Evolutionary conservation across 306 rosid genomes (phyloP), one percentile per base, ranked within the genome.

Genomic region (Sphenostylis stenocarpa): DNA sequence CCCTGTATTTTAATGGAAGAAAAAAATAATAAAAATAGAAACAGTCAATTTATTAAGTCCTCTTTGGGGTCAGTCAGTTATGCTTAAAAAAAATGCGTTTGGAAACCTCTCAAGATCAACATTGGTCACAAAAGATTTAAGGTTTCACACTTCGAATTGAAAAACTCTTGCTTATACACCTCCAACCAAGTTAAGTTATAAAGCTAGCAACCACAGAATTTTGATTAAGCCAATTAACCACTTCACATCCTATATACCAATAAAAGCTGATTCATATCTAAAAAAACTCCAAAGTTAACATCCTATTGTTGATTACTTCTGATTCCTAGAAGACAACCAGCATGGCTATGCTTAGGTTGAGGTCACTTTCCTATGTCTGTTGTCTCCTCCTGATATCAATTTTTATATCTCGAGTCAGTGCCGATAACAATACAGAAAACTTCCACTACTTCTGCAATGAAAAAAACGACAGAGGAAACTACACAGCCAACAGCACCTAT

Each of bases 401-500:
- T 17, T 48, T 11, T 21, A 29, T 16, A 29, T 29, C 66, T 14
- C 13, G 16, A 58, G 3, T 4, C 21, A 31, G 23, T 2, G 67
- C 67, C 21, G 14, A 60, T 1, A 60, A 28, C 12, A 57, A 26
- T 2, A 0, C 64, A 26, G 19, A 26, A 57, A 26, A 57, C 38
- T 57, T 13, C 20, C 38, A 26, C 38, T 57, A 57, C 11, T 57
- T 31, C 14, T 60, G 67, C 5, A 23, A 31, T 31, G 6, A 45
- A 5, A 57, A 8, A 1, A 52, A 57, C 23, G 21, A 29, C 3
- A 60, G 43, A 60, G 67, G 43, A 15, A 60, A 60, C 67, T 60
- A 6, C 67, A 60, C 67, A 60, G 6, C 14, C 13, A 29, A 60
- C 56, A 78, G 87, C 69, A 81, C 80, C 73, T 84, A 84, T 45